A percentile compares a stretch with the other conserved stretches of the same genome.
These are phyloP conservation scores for Debaryomyces coudertii DNA, from an alignment of 1,139 yeast genomes.

Conservation along the genomic window DNA sequence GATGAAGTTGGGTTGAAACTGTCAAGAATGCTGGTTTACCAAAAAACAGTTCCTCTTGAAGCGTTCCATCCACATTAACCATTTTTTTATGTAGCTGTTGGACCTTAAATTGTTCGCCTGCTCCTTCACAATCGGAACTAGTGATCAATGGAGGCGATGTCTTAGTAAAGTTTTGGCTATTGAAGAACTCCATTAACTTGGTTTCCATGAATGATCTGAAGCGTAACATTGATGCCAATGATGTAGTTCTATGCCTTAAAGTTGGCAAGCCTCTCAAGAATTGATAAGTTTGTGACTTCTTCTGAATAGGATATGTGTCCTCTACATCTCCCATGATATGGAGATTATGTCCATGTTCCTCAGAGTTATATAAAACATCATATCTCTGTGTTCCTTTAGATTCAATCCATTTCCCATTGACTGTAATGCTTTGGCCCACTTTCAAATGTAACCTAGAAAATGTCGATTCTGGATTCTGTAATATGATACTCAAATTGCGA, in stretches of 20 bases:
- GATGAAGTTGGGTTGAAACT: slow-evolving; percentile 89
- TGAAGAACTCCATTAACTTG: slow-evolving; percentile 58
- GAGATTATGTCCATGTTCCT: slow-evolving; percentile 25
- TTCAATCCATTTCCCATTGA: slow-evolving; percentile 37
- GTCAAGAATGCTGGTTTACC: slow-evolving; percentile 73
- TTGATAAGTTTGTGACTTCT: slow-evolving; percentile 68
- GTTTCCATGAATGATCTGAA: slow-evolving; percentile 70
- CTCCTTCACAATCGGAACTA: slow-evolving; percentile 95
- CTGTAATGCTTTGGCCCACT: slow-evolving; percentile 46
- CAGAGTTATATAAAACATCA: slow-evolving; percentile 34
- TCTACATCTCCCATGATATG: slow-evolving; percentile 56
- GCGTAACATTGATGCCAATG: slow-evolving; percentile 67
- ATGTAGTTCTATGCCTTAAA: slow-evolving; percentile 74
- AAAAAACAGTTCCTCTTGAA: slow-evolving; percentile 50
- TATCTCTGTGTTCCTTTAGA: slow-evolving; percentile 38
- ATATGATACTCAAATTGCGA: slow-evolving; percentile 60
- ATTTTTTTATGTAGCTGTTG: slow-evolving; percentile 32
- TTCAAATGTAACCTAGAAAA: slow-evolving; percentile 50
- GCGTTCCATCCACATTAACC: slow-evolving; percentile 17
- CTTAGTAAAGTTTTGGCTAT: slow-evolving; percentile 58
- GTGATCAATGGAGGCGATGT: slow-evolving; percentile 87
- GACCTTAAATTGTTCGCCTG: slow-evolving; percentile 82
- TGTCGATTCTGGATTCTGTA: slow-evolving; percentile 39
- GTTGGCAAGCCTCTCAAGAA: slow-evolving; percentile 71
- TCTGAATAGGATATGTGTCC: slow-evolving; percentile 77